Base-by-base conservation (phyloP, 2,329 filamentous ascomycete species). In the Ophiostoma sp. region DNA sequence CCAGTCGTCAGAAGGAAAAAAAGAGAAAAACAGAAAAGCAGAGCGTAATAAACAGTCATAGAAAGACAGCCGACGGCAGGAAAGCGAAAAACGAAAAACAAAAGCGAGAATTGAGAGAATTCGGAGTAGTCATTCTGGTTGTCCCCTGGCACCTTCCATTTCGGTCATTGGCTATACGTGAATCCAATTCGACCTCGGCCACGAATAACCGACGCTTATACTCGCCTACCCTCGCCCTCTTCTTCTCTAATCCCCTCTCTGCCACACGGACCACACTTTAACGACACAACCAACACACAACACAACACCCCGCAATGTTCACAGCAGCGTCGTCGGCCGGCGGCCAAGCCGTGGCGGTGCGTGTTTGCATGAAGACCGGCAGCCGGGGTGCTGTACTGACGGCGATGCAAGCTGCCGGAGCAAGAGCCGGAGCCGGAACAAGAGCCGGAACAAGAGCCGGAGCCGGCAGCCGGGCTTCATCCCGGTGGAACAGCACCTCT, bases 321-420 rank as follows among this genome's bases (percentile, higher is more conserved):
- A 57, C 67, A 36, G 68, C 69, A 39, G 68, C 71, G 15, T 66
- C 70, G 13, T 41, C 70, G n/a, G 54, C 70, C 35, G 67, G 68
- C 68, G 36, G 70, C 70, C 70, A 67, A 33, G 70, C 70, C 57
- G 68, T 67, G 41, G 68, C 66, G 31, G 62, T 54, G 69, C 69
- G 68, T 33, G 67, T 68, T 27, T 70, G 71, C 71, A 67, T 67
- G 67, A 69, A 39, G n/a, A 31, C 67, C 15, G 57, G 70, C 44
- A 23, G 70, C 57, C 66, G 70, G 23, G 27, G 66, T 20, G 70
- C 48, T 17, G 44, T 54, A 23, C 5, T 71, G 48, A 39, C 67
- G 17, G 52, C 67, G 23, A 36, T 68, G 67, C 70, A 67, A 8
- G 33, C 41, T 15, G 44, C 69, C 15, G 6, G 52, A n/a, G 20